Percentiles rank a stretch among this genome's conserved stretches.
Evolutionary conservation across 495 filamentous ascomycete species (phyloP).

Genomic region (Sabuloglossum arenarium): DNA sequence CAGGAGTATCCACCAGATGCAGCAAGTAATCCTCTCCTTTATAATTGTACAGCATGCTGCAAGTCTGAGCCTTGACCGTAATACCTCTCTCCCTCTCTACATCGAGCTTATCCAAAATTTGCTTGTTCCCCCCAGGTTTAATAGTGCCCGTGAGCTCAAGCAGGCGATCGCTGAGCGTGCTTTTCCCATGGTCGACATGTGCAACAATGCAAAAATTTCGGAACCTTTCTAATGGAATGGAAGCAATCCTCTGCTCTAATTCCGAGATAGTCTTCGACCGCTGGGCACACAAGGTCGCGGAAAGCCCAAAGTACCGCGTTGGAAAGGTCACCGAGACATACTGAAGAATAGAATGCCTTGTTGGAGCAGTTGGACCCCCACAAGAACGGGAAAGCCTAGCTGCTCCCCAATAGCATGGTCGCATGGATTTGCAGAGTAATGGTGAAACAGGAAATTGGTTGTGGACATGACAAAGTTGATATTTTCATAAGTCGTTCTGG

Average conservation of each 20-base stretch:
- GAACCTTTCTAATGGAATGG: conserved; percentile 77
- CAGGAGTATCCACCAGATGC: conserved; percentile 90
- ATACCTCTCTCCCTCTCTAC: conserved; percentile 92
- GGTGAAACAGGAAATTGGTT: not conserved
- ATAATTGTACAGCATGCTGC: conserved; percentile 86
- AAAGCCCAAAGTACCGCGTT: conserved; percentile 14
- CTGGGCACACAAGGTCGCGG: conserved; percentile 19
- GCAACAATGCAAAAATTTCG: conserved; percentile 97
- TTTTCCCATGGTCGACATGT: conserved; percentile 97
- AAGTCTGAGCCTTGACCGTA: conserved; percentile 97
- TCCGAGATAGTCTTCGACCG: conserved; percentile 23
- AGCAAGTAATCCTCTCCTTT: conserved; percentile 75
- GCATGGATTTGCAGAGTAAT: conserved; percentile 10
- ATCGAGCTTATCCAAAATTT: conserved; percentile 91
- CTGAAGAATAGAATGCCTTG: not conserved
- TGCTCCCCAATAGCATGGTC: conserved; percentile 13
- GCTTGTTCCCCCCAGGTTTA: conserved; percentile 67
- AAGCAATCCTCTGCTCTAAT: conserved; percentile 62
- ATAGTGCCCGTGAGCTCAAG: conserved; percentile 94
- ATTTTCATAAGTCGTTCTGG: too few relatives aligned
- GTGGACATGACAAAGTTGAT: not conserved
- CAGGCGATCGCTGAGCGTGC: conserved; percentile 75
- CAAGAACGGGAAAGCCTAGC: conserved; percentile 10
- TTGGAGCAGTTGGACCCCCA: not conserved
- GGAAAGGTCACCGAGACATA: not conserved